Evolutionary conservation across 116 monocot species (phyloP), one percentile per base, ranked within the genome.

Genomic region (Papilionanthe hybrid): DNA sequence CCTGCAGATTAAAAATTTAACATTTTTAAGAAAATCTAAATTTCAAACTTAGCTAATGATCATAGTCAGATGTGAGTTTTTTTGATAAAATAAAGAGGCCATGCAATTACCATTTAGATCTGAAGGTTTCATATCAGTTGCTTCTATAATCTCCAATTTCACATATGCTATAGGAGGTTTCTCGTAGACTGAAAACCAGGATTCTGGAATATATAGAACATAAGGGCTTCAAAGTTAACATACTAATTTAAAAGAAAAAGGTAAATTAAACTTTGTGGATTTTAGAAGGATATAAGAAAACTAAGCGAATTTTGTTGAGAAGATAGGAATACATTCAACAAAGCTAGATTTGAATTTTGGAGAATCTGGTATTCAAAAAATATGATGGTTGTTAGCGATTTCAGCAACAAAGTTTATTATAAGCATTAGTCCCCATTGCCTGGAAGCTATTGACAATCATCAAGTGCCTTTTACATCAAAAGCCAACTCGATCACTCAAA

Each of bases 141-240:
- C 98, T 86, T 94, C 98, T 29, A 98, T 6, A 60, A 98, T 85
- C 79, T 94, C 98, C 79, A 98, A 78, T 72, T 88, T 93, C 1
- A 71, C 91, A 81, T 79, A 82, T 72, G 91, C 98, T 63, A 94
- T 83, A 42, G 90, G 83, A 83, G 58, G 79, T 58, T 90, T 98
- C 82, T 98, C 98, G 82, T 93, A 81, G 25, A 98, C 79, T 18
- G 85, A 87, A 76, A 93, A 98, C 94, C 98, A 98, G 50, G 17
- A 72, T 53, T 86, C 98, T 94, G 86, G 37, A 75, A 90, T 37
- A 60, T 23, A 23, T 60, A 23, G 9, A 60, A 60, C 60, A 60
- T 60, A 60, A 60, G 0, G 9, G 12, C 9, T 60, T 25, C 23
- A 22, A 6, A 60, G 60, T 1, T 6, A 60, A 60, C 22, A 60